These are phyloP conservation scores for Coniophora puteana DNA, from an alignment of 1,284 basidiomycete species.

Conservation along the genomic window DNA sequence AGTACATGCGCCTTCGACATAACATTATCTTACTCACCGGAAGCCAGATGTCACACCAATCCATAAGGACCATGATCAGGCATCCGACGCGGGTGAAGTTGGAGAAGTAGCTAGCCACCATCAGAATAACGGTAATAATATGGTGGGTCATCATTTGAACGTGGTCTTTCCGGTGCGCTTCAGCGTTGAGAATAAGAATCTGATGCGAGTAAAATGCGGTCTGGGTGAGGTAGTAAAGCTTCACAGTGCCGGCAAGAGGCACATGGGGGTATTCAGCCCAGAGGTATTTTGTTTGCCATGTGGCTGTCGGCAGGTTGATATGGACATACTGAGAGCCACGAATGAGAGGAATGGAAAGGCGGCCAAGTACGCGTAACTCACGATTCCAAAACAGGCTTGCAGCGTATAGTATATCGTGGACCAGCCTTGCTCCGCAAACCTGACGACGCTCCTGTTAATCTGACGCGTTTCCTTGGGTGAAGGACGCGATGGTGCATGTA, in stretches of 20 bases:
- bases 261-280: constrained; percentile 86
- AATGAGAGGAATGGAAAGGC: constrained; percentile 8
- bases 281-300: constrained; percentile 65
- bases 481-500: constrained; percentile 16
- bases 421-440: constrained; percentile 97
- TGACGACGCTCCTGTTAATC: constrained; percentile 68
- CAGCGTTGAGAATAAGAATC: constrained; percentile 89
- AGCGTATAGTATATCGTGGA: constrained; percentile 76
- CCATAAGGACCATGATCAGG: constrained; percentile 89
- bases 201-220: constrained; percentile 95
- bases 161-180: constrained; percentile 90
- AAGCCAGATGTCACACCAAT: constrained; percentile 88
- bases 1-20: neutral
- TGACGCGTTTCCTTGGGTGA: constrained; percentile 44
- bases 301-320: constrained; percentile 62
- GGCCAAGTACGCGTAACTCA: constrained; percentile 43
- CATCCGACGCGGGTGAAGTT: constrained; percentile 89
- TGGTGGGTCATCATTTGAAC: constrained; percentile 97
- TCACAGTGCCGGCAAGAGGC: constrained; percentile 74
- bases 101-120: constrained; percentile 75
- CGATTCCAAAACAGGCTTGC: constrained; percentile 79
- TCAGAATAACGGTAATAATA: constrained; percentile 81
- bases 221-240: constrained; percentile 90
- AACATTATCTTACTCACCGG: constrained; percentile 57
- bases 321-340: constrained; percentile 67